Base-by-base conservation (phyloP, 805 yeast genomes). In the Blastobotrys americana region DNA sequence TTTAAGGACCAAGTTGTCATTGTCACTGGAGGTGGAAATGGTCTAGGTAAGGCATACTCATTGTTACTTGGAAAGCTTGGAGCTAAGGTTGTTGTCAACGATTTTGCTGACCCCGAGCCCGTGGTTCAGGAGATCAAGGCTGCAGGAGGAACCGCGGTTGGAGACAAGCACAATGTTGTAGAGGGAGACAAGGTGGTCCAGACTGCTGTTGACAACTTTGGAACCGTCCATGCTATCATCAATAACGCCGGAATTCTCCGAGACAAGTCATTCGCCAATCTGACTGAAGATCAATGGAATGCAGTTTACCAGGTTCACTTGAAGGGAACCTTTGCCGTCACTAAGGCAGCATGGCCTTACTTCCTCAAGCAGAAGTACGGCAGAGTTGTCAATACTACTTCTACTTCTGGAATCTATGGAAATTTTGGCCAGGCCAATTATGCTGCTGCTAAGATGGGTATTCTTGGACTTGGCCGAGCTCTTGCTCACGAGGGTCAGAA, bases 371-470 rank as follows among this genome's bases (percentile, higher is more conserved):
- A 89, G 66, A 78, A 80, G 55, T 73, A 75, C 44, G 97, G 97
- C 55, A 74, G 78, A 52, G 81, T 90, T 45, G 76, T 90, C 54
- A 90, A 90, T 67, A 85, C 95, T 37, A 76, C 97, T 19, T 88
- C 96, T 16, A 90, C 97, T 6, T 88, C 97, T 2, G 98, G 97
- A 53, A 88, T 90, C 55, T 90, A 90, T 65, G 98, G 98, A 52
- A 87, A 84, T 71, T 90, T 90, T 69, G 98, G 98, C 42, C 98
- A 90, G 69, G 86, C 96, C 34, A 90, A 90, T 70, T 90, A 90
- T 66, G 81, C 96, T 17, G 80, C 97, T 25, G 97, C 97, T 38
- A 90, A 90, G 70, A 78, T 84, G 42, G 97, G 87, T 19, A 78
- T 90, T 51, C 67, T 88, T 40, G 96, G 96, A 15, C 75, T 90